Evolutionary conservation across 2,329 filamentous ascomycete genomes (phyloP).

Genomic region (Laburnicola sp.): DNA sequence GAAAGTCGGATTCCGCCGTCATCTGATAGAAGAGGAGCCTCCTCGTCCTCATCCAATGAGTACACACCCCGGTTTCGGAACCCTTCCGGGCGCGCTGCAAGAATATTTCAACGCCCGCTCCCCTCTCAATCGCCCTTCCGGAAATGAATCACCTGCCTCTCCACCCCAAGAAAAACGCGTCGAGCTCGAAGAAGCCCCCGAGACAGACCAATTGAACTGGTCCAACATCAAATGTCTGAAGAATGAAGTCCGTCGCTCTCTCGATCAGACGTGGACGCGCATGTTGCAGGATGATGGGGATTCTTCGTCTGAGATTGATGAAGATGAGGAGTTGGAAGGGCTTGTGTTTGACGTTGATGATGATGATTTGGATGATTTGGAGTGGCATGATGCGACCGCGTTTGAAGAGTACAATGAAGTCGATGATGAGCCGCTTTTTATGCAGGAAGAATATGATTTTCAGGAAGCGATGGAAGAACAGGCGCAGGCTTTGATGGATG

Average conservation of each 20-base stretch:
- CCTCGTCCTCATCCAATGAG: neutral
- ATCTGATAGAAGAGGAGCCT: slow-evolving; percentile 7
- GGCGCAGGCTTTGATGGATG: neutral
- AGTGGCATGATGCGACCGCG: too few species aligned
- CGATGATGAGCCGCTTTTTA: neutral
- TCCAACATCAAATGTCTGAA: slow-evolving; percentile 20
- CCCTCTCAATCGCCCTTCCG: neutral
- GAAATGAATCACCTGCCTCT: neutral
- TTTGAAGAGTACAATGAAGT: neutral
- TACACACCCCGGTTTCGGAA: neutral
- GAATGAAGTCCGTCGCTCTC: slow-evolving; percentile 11
- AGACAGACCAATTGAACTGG: slow-evolving; percentile 30
- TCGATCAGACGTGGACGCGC: slow-evolving; percentile 14
- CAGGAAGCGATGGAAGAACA: neutral
- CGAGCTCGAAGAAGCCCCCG: slow-evolving; percentile 15
- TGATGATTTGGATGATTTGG: neutral
- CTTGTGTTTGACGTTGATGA: neutral
- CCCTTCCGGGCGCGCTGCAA: neutral
- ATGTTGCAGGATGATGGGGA: neutral
- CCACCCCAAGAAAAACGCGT: neutral
- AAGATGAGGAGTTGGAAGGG: neutral
- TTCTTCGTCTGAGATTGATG: neutral
- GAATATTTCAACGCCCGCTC: neutral
- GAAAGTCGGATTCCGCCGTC: slow-evolving; percentile 51
- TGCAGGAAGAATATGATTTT: neutral